Evolutionary conservation across 2,329 filamentous ascomycete species (phyloP), one percentile per base, ranked within the genome.

Genomic region (Trichophyton simii): DNA sequence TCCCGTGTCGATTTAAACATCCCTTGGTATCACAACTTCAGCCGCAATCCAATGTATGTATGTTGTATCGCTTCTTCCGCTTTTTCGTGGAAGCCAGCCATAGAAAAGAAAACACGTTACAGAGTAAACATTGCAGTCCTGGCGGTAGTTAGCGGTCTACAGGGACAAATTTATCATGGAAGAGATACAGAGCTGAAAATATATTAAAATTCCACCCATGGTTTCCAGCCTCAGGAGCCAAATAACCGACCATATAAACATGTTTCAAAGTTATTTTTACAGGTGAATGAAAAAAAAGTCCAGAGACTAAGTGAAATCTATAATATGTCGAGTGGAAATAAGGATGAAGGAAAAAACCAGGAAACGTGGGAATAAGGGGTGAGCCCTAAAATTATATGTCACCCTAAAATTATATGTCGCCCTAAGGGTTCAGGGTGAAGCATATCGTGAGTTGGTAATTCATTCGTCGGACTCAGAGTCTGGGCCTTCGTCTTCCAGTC

Each of bases 401-500:
- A 15, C 31, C n/a, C 34, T 4, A 15, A 6, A n/a, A n/a, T 3
- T 20, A n/a, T 3, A 55, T n/a, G 18, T 15, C 3, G 28, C 31
- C n/a, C 34, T 4, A 15, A 6, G 28, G 31, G 15, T 7, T 7
- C 22, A n/a, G 9, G n/a, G 34, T 18, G 3, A 36, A 15, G 36
- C 36, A 25, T 44, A 20, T 58, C n/a, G 13, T 44, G 9, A 28
- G 38, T 5, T 15, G 22, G 25, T 25, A 25, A 25, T 63, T 65
- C 71, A 75, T 63, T 75, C 73, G 59, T 78, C 75, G 58, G 67
- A 73, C 34, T 76, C 75, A 13, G 75, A 74, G 63, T 76, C 73
- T n/a, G 74, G 69, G 9, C 72, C 72, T 25, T 76, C 75, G 11
- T 77, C 71, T 55, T 71, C 70, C 13, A 74, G 63, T 64, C 79